A percentile compares a stretch with the other conserved stretches of the same genome.
phyloP scores from a whole-genome alignment of 768 basidiomycete species.

The Mycena sanguinolenta region DNA sequence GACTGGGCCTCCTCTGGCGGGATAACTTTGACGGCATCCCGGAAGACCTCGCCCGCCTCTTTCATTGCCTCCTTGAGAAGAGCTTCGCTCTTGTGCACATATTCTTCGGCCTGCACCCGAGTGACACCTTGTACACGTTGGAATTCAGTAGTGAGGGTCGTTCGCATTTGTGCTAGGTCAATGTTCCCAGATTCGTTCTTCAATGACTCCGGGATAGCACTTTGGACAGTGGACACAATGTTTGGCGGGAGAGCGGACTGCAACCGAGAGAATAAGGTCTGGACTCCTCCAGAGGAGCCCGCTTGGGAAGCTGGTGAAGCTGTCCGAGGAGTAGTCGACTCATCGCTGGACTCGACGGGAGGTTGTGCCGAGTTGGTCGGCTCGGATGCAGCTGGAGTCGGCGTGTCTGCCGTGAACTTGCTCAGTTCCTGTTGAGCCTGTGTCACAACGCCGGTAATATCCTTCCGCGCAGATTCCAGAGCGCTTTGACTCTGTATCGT shows the following conservation, averaged over 20 bases:
- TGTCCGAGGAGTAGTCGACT: slow-evolving; percentile 42
- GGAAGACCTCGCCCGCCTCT: slow-evolving; percentile 85
- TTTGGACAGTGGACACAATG: slow-evolving; percentile 76
- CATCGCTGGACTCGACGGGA: slow-evolving; percentile 39
- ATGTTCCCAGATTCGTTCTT: slow-evolving; percentile 72
- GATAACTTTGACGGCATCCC: slow-evolving; percentile 92
- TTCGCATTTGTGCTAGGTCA: slow-evolving; percentile 78
- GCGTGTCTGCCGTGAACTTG: slow-evolving; percentile 63
- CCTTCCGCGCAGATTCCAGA: slow-evolving; percentile 78
- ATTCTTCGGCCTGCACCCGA: slow-evolving; percentile 85
- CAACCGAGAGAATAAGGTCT: slow-evolving; percentile 74
- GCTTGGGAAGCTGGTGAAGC: slow-evolving; percentile 42
- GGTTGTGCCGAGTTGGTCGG: slow-evolving; percentile 24
- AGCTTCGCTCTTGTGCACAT: slow-evolving; percentile 80
- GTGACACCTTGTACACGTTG: slow-evolving; percentile 82
- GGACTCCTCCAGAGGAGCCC: slow-evolving; percentile 44
- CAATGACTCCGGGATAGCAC: slow-evolving; percentile 75
- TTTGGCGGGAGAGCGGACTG: slow-evolving; percentile 83
- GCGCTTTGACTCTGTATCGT: slow-evolving; percentile 73
- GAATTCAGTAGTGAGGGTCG: slow-evolving; percentile 73
- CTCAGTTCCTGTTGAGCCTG: slow-evolving; percentile 85
- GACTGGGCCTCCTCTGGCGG: slow-evolving; percentile 75
- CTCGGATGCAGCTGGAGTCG: slow-evolving; percentile 28
- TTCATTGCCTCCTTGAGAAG: slow-evolving; percentile 77
- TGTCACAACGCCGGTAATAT: slow-evolving; percentile 77